Evolutionary conservation across 108 stramenopile species (phyloP).

Genomic region (Conticribra weissflogii): DNA sequence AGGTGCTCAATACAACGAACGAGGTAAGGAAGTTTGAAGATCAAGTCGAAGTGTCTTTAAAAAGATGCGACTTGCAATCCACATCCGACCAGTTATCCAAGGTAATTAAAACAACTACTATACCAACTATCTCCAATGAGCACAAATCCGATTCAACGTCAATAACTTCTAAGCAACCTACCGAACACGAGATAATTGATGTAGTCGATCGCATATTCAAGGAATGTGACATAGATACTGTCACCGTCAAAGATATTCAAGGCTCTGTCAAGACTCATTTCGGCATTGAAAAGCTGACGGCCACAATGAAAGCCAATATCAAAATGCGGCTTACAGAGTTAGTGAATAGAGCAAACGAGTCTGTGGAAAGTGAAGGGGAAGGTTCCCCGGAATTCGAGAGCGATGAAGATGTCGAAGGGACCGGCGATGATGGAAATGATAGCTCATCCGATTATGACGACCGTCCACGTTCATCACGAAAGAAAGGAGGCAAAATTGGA

Average conservation of each 20-base stretch:
- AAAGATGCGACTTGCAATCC: no score
- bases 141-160: neutral
- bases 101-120: no score
- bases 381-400: neutral
- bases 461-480: neutral
- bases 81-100: no score
- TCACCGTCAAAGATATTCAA: constrained; percentile 43
- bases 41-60: no score
- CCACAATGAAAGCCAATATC: constrained; percentile 31
- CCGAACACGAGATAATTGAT: constrained; percentile 9
- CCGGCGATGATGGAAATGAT: constrained; percentile 13
- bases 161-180: constrained; percentile 1
- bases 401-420: constrained; percentile 6
- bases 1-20: no score
- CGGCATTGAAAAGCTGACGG: constrained; percentile 23
- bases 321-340: constrained; percentile 31
- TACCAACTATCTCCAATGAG: no score
- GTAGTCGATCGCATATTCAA: constrained; percentile 31
- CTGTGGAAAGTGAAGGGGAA: neutral
- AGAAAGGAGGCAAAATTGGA: neutral
- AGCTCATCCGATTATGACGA: constrained; percentile 34
- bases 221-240: constrained; percentile 28
- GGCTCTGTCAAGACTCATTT: constrained; percentile 31
- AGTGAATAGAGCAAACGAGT: constrained; percentile 24
- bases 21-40: no score